These are phyloP conservation scores for Alternaria sp. DNA, from an alignment of 2,329 filamentous ascomycete genomes.

Conservation along the genomic window DNA sequence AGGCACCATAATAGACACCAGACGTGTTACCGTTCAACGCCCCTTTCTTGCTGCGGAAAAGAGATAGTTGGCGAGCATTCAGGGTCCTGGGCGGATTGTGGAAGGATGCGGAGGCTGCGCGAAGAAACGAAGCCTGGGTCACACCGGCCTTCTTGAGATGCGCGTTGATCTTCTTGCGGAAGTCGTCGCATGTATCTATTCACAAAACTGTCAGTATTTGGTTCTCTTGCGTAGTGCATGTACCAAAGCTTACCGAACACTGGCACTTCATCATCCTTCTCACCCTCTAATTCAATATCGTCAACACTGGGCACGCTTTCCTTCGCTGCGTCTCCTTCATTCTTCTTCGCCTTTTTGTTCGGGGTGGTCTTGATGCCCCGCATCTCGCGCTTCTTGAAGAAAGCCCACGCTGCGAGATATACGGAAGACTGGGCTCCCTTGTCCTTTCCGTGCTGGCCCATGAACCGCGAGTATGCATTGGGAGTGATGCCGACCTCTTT, in stretches of 20 bases:
- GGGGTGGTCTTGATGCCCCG: conserved; percentile 53
- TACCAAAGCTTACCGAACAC: conserved; percentile 55
- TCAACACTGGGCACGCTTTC: conserved; percentile 41
- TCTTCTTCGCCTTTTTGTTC: conserved; percentile 15
- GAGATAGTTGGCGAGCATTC: conserved; percentile 56
- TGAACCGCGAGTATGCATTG: conserved; percentile 57
- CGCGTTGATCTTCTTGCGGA: conserved; percentile 65
- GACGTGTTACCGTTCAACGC: conserved; percentile 59
- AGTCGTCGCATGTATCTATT: conserved; percentile 63
- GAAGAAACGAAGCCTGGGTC: conserved; percentile 62
- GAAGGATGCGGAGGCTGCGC: conserved; percentile 58
- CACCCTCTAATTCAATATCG: conserved; percentile 57
- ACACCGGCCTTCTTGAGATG: conserved; percentile 59
- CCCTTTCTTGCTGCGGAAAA: conserved; percentile 63
- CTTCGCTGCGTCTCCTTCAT: conserved; percentile 28
- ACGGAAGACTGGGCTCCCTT: conserved; percentile 43
- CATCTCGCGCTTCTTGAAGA: conserved; percentile 63
- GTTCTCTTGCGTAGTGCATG: no score
- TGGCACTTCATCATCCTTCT: conserved; percentile 57
- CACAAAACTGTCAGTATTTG: not conserved
- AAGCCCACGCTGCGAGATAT: conserved; percentile 43
- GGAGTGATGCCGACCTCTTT: conserved; percentile 49
- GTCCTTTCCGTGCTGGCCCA: conserved; percentile 58
- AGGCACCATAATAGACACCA: conserved; percentile 62
- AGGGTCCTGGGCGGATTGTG: conserved; percentile 50